phyloP scores from a whole-genome alignment of 202 grass and related monocot genomes.

The Brachypodium distachyon region DNA sequence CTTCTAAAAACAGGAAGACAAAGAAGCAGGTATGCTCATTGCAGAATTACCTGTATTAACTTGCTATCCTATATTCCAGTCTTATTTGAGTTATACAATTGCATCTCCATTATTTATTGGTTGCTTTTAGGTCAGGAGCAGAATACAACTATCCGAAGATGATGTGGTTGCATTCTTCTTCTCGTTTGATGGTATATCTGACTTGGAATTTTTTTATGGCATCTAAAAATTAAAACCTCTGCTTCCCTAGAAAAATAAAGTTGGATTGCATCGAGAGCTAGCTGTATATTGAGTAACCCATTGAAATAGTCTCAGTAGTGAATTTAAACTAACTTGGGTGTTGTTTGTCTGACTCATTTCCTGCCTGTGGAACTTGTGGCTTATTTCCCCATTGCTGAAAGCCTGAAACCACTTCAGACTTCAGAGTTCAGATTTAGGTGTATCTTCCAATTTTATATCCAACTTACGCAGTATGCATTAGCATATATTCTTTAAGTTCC shows the following conservation, averaged over 20 bases:
- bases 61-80: neutral
- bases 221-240: neutral
- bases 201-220: neutral
- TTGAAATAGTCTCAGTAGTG: neutral
- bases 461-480: neutral
- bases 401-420: neutral
- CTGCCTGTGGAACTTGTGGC: neutral
- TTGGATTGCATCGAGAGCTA: neutral
- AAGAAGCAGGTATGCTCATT: constrained; percentile 48
- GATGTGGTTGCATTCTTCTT: constrained; percentile 87
- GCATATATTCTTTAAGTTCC: neutral
- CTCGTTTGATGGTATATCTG: constrained; percentile 70
- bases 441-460: neutral
- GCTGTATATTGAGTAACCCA: neutral
- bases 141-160: constrained; percentile 84
- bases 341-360: neutral
- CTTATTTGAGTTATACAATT: constrained; percentile 6
- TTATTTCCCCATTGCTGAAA: neutral
- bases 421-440: neutral
- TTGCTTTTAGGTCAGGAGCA: constrained; percentile 57
- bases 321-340: neutral
- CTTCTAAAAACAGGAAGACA: constrained; percentile 35
- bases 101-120: neutral
- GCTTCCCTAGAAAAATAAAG: neutral
- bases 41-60: neutral